phyloP scores from a whole-genome alignment of 805 yeast genomes.

The Pichia cephalocereana region DNA sequence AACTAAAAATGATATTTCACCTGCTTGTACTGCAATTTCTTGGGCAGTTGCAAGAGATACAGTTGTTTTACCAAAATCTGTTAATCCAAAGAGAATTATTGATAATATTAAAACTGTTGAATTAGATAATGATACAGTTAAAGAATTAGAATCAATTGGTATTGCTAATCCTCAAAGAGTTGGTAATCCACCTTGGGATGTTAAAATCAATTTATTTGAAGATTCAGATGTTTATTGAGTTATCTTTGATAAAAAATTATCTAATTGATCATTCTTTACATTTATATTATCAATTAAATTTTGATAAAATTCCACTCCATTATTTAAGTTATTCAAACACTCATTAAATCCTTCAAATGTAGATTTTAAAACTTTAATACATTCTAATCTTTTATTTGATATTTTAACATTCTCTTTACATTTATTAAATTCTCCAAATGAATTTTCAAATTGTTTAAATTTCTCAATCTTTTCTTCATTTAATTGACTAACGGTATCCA shows the following conservation, averaged over 20 bases:
- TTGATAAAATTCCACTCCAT: conserved; percentile 64
- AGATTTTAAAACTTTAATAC: conserved; percentile 42
- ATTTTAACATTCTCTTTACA: conserved; percentile 6
- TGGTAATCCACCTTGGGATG: conserved; percentile 6
- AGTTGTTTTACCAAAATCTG: conserved; percentile 44
- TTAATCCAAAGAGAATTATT: conserved; percentile 34
- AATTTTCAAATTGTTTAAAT: conserved; percentile 29
- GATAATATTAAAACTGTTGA: conserved; percentile 29
- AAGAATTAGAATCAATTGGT: conserved; percentile 6
- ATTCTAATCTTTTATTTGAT: conserved; percentile 34
- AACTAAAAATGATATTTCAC: conserved; percentile 30
- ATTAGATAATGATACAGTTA: conserved; percentile 28
- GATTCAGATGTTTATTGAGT: background rate
- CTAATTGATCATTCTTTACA: conserved; percentile 18
- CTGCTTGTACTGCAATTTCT: conserved; percentile 45
- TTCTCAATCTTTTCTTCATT: conserved; percentile 27
- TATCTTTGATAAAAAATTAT: background rate
- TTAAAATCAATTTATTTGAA: conserved; percentile 1
- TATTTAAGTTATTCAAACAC: conserved; percentile 48
- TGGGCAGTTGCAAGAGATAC: conserved; percentile 53
- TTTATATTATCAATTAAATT: conserved; percentile 33
- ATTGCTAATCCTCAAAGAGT: conserved; percentile 4
- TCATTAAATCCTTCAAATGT: conserved; percentile 45
- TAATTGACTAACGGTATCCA: conserved; percentile 36
- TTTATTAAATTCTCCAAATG: conserved; percentile 10